Evolutionary conservation across 768 basidiomycete genomes (phyloP).

Genomic region (Strobilomyces confusus): DNA sequence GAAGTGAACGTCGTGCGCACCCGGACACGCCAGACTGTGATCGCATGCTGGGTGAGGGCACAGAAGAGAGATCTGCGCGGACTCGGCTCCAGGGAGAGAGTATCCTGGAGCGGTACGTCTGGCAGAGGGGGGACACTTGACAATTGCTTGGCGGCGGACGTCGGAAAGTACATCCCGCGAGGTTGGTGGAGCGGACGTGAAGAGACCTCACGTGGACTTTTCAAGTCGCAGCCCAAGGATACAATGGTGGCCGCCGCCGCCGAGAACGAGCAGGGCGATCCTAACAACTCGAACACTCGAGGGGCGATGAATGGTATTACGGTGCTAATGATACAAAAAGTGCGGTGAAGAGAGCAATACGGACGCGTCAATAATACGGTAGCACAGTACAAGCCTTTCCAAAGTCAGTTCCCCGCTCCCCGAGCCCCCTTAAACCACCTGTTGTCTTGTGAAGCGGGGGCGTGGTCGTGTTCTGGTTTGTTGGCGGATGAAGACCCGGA

Average conservation of each 20-base stretch:
- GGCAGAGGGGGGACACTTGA: conserved; percentile 68
- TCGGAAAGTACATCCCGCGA: conserved; percentile 76
- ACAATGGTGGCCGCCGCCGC: conserved; percentile 1
- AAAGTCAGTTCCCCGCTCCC: conserved; percentile 16
- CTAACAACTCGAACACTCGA: conserved; percentile 5
- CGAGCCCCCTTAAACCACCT: conserved; percentile 27
- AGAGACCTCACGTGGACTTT: too few relatives aligned
- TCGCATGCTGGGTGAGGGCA: conserved; percentile 62
- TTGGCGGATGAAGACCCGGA: conserved; percentile 15
- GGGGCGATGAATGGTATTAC: conserved; percentile 21
- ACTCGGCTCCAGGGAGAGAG: conserved; percentile 58
- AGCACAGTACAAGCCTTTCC: conserved; percentile 8
- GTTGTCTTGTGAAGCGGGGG: conserved; percentile 11
- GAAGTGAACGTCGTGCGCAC: conserved; percentile 39
- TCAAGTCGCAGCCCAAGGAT: conserved; percentile 3
- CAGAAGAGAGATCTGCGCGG: conserved; percentile 78
- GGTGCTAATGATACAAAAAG: conserved; percentile 32
- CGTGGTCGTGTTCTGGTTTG: conserved; percentile 15
- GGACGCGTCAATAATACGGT: conserved; percentile 16
- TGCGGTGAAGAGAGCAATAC: conserved; percentile 15
- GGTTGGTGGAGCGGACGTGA: neutral
- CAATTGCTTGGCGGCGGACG: conserved; percentile 70
- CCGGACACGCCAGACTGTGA: conserved; percentile 80
- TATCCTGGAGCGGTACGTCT: conserved; percentile 52
- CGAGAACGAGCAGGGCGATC: conserved; percentile 5